Conservation (phyloP, 2,329 filamentous ascomycete genomes). For the Colletotrichum siamense region DNA sequence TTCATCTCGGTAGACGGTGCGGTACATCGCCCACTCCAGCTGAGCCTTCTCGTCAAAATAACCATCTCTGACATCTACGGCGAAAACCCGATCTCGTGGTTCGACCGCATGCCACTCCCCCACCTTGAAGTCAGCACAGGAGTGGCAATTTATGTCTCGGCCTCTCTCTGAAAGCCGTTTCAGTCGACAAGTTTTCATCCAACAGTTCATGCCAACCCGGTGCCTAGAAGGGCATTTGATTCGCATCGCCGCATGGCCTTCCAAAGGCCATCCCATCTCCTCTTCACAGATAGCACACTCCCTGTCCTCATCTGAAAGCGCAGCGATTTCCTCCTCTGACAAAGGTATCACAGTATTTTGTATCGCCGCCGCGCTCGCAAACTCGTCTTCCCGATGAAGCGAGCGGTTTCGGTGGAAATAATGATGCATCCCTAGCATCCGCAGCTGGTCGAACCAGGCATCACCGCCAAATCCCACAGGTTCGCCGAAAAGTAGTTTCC, state of each 20-base stretch:
- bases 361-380: background rate
- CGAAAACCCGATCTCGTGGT: background rate
- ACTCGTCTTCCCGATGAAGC: background rate
- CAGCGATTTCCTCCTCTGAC: background rate
- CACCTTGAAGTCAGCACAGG: background rate
- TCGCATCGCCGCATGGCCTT: background rate
- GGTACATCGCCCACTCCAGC: background rate
- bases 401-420: background rate
- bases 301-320: background rate
- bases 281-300: background rate
- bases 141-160: background rate
- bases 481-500: background rate
- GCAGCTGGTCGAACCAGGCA: background rate
- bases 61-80: background rate
- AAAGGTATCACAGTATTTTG: background rate
- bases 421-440: background rate
- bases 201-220: constrained; percentile 1
- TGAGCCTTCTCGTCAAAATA: background rate
- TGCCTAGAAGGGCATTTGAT: background rate
- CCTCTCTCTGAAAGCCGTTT: background rate
- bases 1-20: background rate
- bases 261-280: background rate
- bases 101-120: background rate
- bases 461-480: background rate
- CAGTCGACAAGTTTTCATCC: background rate